Evolutionary conservation across 164 flowering plant genomes (phyloP).

Genomic region (Tetrastigma voinierianum): DNA sequence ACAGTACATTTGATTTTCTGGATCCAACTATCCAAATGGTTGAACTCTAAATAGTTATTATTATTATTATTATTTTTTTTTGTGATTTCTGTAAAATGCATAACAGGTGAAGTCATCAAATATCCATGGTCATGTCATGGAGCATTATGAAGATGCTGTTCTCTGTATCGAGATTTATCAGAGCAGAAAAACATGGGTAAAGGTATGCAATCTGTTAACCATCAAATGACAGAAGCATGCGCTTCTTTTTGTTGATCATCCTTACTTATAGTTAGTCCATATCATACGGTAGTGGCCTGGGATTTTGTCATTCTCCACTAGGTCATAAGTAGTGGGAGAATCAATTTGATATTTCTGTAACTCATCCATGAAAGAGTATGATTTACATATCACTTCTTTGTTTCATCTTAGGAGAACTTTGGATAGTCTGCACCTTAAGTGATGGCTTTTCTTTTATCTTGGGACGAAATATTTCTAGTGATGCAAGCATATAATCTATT

Average conservation of each 20-base stretch:
- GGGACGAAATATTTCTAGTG: too few relatives aligned
- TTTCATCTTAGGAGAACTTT: too few relatives aligned
- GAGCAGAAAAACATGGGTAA: slow-evolving; percentile 26
- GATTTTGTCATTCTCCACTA: background rate
- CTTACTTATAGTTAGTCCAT: background rate
- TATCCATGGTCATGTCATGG: slow-evolving; percentile 29
- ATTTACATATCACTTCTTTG: too few relatives aligned
- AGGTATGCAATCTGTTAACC: slow-evolving; percentile 32
- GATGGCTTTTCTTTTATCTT: too few relatives aligned
- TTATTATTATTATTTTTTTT: background rate
- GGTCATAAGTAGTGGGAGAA: background rate
- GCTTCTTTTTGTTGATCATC: background rate
- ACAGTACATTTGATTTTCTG: background rate
- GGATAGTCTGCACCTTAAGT: too few relatives aligned
- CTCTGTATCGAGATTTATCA: slow-evolving; percentile 77
- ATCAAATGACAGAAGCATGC: background rate
- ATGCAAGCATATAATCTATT: too few relatives aligned
- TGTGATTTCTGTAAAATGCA: slow-evolving; percentile 7
- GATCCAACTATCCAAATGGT: background rate
- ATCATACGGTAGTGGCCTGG: background rate
- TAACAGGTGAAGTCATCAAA: slow-evolving; percentile 45
- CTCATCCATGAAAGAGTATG: too few relatives aligned
- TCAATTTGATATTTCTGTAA: background rate
- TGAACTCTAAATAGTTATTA: background rate
- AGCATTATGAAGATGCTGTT: slow-evolving; percentile 58